Evolutionary conservation across 495 filamentous ascomycete genomes (phyloP).

Genomic region (Daldinia decipiens): DNA sequence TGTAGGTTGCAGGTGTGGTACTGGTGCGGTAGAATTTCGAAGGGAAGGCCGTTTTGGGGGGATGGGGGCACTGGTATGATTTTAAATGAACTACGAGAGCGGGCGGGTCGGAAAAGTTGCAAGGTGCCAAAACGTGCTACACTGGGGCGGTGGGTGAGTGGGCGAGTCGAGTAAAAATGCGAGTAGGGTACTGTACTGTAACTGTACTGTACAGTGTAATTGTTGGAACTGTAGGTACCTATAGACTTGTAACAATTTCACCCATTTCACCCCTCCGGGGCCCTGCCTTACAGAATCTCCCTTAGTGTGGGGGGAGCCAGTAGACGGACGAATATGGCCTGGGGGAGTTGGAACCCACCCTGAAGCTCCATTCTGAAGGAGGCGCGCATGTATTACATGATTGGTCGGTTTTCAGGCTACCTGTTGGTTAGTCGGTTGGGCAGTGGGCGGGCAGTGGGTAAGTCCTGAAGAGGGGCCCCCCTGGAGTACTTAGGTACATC

Average conservation of each 20-base stretch:
- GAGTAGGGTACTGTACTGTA: conserved; percentile 7
- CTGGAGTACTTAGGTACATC: neutral
- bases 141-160: conserved; percentile 30
- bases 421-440: conserved; percentile 34
- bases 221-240: conserved; percentile 35
- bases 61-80: conserved; percentile 48
- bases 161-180: conserved; percentile 1
- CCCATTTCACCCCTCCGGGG: conserved; percentile 35
- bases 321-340: conserved; percentile 44
- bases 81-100: conserved; percentile 50
- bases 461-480: conserved; percentile 31
- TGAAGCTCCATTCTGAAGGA: conserved; percentile 37
- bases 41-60: conserved; percentile 43
- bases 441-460: conserved; percentile 6
- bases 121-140: conserved; percentile 45
- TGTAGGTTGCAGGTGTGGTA: conserved; percentile 36
- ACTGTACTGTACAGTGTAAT: conserved; percentile 36
- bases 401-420: conserved; percentile 25
- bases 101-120: conserved; percentile 47
- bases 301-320: conserved; percentile 46
- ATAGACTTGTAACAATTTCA: conserved; percentile 8
- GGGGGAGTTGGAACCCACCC: conserved; percentile 45
- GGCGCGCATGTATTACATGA: conserved; percentile 34
- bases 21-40: conserved; percentile 46
- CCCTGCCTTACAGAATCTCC: conserved; percentile 41